Evolutionary conservation across 108 stramenopile species (phyloP).

Genomic region (Cylindrotheca fusiformis): DNA sequence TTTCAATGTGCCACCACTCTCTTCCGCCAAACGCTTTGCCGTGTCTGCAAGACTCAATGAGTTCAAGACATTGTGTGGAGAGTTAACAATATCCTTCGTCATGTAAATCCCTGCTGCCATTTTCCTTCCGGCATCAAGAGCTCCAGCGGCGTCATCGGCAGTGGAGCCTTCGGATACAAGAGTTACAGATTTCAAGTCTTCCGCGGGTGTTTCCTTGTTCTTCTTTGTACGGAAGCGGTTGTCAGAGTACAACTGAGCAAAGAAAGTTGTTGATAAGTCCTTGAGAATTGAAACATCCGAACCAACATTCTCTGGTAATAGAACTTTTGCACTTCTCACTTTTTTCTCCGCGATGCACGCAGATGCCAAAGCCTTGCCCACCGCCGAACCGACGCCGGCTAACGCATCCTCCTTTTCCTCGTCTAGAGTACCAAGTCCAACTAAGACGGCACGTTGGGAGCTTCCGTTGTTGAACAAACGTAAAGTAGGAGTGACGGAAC

Average conservation of each 20-base stretch:
- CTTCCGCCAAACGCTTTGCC: conserved; percentile 75
- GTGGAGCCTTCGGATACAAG: conserved; percentile 37
- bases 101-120: conserved; percentile 64
- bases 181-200: conserved; percentile 58
- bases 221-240: conserved; percentile 79
- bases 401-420: conserved; percentile 29
- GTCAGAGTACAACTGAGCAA: conserved; percentile 67
- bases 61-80: conserved; percentile 95
- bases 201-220: conserved; percentile 62
- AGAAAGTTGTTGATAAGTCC: conserved; percentile 64
- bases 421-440: conserved; percentile 61
- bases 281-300: conserved; percentile 21
- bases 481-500: conserved; percentile 59
- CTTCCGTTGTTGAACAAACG: conserved; percentile 38
- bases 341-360: conserved; percentile 74
- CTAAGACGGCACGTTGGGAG: conserved; percentile 53
- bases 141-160: conserved; percentile 28
- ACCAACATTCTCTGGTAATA: conserved; percentile 46
- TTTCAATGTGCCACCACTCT: conserved; percentile 67
- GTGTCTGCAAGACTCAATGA: conserved; percentile 82
- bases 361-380: conserved; percentile 67
- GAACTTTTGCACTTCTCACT: conserved; percentile 41
- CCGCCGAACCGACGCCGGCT: conserved; percentile 37
- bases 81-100: conserved; percentile 94
- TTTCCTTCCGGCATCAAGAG: conserved; percentile 48